Evolutionary conservation across 352 stramenopile genomes (phyloP), one percentile per base, ranked within the genome.

Genomic region (Blastocystis sp.): DNA sequence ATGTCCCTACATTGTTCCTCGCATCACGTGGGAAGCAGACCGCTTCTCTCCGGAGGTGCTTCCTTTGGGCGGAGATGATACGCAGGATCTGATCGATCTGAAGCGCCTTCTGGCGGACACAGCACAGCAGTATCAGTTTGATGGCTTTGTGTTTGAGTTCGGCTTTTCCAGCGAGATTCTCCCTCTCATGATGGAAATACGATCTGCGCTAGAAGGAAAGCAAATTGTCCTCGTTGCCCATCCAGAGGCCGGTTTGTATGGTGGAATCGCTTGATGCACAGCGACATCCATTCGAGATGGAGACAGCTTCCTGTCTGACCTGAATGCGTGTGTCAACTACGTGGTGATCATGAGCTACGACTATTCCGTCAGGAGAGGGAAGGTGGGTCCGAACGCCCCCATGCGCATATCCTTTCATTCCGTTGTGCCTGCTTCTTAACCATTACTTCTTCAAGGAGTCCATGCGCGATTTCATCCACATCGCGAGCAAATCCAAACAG

Each of bases 281-380:
- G 64, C 66, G 40, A 69, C 6, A 19, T 64, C 45, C 70, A 28
- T 62, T 24, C 14, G 24, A 17, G 45, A 64, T 34, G 24, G 28
- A 77, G 19, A 52, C 7, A 17, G 17, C n/a, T 28, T 78, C 17
- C 40, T 79, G 17, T 43, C 45, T 4, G 17, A 62, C 2, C 40
- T 88, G 14, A 60, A 88, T 77, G 11, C 38, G 17, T 17, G 63
- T 21, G 68, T 88, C 19, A 61, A 88, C 34, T 78, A 76, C 43
- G 64, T 88, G 42, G 42, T 88, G 38, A 24, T 88, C 17, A 88
- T 88, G 78, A 88, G 43, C 19, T 88, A 88, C 52, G 78, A 88
- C 43, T 88, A 88, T 45, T 65, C 40, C 11, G 57, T 88, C 2
- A 28, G 43, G 19, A 24, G 28, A 59, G 78, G 78, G 7, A 59